A percentile compares a stretch with the other conserved stretches of the same genome.
These are phyloP conservation scores for Leccinum barrowsii DNA, from an alignment of 768 basidiomycete species.

Conservation along the genomic window DNA sequence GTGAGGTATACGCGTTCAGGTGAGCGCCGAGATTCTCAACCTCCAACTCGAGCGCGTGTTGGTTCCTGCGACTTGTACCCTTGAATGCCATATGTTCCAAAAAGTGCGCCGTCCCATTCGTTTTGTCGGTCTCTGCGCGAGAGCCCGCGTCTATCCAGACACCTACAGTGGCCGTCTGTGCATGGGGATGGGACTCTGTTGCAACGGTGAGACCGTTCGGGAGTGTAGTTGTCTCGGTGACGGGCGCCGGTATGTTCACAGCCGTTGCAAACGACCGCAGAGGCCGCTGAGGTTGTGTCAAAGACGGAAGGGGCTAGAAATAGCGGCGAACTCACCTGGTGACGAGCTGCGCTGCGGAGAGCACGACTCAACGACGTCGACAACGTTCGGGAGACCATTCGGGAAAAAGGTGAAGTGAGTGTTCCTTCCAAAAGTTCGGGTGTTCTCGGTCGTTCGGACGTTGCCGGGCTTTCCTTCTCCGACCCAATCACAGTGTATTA, in stretches of 20 bases:
- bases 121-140: slow-evolving; percentile 92
- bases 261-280: slow-evolving; percentile 75
- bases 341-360: slow-evolving; percentile 37
- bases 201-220: slow-evolving; percentile 94
- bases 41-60: slow-evolving; percentile 90
- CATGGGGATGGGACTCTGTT: slow-evolving; percentile 84
- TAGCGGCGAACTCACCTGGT: slow-evolving; percentile 28
- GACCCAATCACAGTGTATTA: slow-evolving; percentile 6
- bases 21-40: slow-evolving; percentile 98
- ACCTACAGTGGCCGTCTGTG: slow-evolving; percentile 97
- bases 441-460: slow-evolving; percentile 30
- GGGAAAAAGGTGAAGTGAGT: slow-evolving; percentile 24
- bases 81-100: slow-evolving; percentile 99
- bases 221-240: slow-evolving; percentile 89
- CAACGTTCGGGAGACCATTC: slow-evolving; percentile 46
- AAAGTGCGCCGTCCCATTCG: slow-evolving; percentile 97
- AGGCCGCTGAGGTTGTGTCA: slow-evolving; percentile 37
- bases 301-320: background rate
- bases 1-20: slow-evolving; percentile 96
- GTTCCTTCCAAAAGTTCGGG: slow-evolving; percentile 24
- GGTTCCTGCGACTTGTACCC: slow-evolving; percentile 84
- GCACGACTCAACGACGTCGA: slow-evolving; percentile 42
- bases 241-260: slow-evolving; percentile 60
- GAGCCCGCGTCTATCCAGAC: slow-evolving; percentile 99
- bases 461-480: slow-evolving; percentile 22